Evolutionary conservation across 2,329 filamentous ascomycete species (phyloP).

Genomic region (Ophiostoma pallidulum): DNA sequence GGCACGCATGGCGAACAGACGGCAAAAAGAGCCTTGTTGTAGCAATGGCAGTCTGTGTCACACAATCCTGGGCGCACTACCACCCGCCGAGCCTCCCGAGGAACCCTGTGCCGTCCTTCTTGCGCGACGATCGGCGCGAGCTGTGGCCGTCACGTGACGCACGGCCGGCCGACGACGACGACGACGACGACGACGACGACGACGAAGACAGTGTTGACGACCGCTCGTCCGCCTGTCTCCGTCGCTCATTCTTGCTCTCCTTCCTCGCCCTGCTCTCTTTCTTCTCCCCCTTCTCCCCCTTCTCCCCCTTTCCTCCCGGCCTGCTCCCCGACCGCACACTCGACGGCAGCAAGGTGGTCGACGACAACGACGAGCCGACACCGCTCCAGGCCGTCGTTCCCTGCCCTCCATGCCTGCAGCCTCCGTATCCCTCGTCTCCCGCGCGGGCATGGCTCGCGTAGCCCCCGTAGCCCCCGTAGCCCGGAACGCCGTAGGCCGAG

Average conservation of each 20-base stretch:
- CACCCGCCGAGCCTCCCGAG: neutral
- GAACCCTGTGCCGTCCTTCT: neutral
- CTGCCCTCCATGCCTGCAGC: too few relatives aligned
- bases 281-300: neutral
- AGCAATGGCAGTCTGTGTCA: too few relatives aligned
- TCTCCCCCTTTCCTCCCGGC: neutral
- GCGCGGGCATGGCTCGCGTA: too few relatives aligned
- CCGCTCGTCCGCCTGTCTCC: neutral
- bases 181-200: neutral
- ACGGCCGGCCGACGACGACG: neutral
- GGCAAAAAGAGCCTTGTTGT: too few relatives aligned
- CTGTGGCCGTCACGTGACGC: neutral
- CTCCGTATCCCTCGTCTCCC: too few relatives aligned
- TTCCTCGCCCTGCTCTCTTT: neutral
- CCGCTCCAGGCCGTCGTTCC: conserved; percentile 1
- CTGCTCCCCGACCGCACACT: neutral
- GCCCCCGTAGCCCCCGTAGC: too few relatives aligned
- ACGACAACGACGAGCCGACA: neutral
- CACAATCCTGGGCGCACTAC: too few relatives aligned
- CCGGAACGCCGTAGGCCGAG: too few relatives aligned
- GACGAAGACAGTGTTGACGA: neutral
- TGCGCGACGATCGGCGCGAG: neutral
- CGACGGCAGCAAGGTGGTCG: neutral
- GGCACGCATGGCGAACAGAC: too few relatives aligned
- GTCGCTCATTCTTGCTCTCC: neutral